Conservation (phyloP, 2,329 filamentous ascomycete species). For the Pestalotiopsis sp. region DNA sequence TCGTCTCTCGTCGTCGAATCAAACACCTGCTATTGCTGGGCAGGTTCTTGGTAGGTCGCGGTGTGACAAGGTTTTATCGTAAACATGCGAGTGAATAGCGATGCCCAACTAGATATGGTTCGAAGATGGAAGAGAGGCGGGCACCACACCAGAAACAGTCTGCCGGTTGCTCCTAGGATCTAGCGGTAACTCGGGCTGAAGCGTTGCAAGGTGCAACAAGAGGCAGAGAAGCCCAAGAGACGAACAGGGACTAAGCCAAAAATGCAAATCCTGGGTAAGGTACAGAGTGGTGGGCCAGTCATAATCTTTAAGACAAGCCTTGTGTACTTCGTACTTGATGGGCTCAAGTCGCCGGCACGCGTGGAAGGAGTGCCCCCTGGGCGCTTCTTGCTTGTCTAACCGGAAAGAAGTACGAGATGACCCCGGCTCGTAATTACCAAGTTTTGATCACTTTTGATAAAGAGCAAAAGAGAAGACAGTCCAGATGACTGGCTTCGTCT, state of each 20-base stretch:
- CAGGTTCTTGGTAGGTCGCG: neutral
- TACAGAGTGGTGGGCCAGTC: constrained; percentile 42
- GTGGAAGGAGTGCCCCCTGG: constrained; percentile 31
- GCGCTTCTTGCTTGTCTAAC: neutral
- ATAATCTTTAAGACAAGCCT: constrained; percentile 35
- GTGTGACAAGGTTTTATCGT: neutral
- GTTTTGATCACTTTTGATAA: neutral
- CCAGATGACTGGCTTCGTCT: neutral
- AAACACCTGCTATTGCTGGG: neutral
- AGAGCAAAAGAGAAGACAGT: constrained; percentile 18
- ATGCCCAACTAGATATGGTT: neutral
- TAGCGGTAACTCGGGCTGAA: constrained; percentile 28
- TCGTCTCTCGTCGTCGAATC: neutral
- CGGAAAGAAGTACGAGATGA: neutral
- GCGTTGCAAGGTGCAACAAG: constrained; percentile 31
- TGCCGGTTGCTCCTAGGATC: neutral
- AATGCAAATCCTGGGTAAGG: constrained; percentile 35
- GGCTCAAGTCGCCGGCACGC: constrained; percentile 33
- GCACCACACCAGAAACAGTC: neutral
- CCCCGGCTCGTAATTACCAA: neutral
- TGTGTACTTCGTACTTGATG: constrained; percentile 40
- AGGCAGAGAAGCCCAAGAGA: constrained; percentile 1
- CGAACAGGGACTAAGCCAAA: constrained; percentile 13
- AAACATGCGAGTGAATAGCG: neutral
- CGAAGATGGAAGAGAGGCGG: neutral